Percentiles rank a stretch among this genome's conserved stretches.
Evolutionary conservation across 2,329 filamentous ascomycete species (phyloP).

Genomic region (Colletotrichum ledebouriae): DNA sequence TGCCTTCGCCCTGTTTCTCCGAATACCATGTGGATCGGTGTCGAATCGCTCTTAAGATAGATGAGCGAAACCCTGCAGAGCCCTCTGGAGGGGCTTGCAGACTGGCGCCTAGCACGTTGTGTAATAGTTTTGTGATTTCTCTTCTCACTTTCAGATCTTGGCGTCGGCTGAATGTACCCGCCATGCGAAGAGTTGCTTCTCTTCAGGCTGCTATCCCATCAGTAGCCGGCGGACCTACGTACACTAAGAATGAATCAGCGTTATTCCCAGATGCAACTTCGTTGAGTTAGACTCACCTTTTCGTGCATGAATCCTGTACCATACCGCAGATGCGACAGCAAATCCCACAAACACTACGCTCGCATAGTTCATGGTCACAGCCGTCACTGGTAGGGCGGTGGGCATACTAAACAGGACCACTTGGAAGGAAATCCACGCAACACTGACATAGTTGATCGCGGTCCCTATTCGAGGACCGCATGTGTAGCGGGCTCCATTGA

Average conservation of each 20-base stretch:
- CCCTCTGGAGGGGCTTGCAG: too few relatives aligned
- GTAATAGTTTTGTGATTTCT: too few relatives aligned
- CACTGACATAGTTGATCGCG: conserved; percentile 71
- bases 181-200: too few relatives aligned
- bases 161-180: too few relatives aligned
- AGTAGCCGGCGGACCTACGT: conserved; percentile 7
- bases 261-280: too few relatives aligned
- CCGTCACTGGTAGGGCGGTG: conserved; percentile 69
- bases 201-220: conserved; percentile 6
- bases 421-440: conserved; percentile 75
- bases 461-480: conserved; percentile 70
- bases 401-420: conserved; percentile 83
- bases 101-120: too few relatives aligned
- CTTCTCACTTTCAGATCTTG: too few relatives aligned
- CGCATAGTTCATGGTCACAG: conserved; percentile 77
- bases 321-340: conserved; percentile 69
- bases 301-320: conserved; percentile 63
- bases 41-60: too few relatives aligned
- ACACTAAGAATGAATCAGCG: not conserved
- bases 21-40: too few relatives aligned
- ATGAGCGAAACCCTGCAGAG: too few relatives aligned
- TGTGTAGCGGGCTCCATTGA: conserved; percentile 69
- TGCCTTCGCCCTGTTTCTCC: too few relatives aligned
- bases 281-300: not conserved
- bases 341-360: conserved; percentile 79